Conservation (phyloP, 179 eudicot genomes). For the Amaranthus tricolor region DNA sequence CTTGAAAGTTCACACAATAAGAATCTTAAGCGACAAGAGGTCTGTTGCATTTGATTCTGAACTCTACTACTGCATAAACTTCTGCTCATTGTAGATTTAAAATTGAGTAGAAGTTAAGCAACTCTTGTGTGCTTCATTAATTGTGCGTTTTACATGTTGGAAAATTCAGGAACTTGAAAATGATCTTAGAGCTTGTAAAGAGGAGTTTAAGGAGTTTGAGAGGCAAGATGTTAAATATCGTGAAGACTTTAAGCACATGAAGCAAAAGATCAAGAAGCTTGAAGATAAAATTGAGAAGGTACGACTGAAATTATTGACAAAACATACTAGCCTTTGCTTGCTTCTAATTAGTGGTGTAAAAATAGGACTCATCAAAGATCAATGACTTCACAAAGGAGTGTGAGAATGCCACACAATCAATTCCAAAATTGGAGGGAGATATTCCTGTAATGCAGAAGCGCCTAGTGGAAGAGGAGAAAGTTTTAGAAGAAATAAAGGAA, state of each 20-base stretch:
- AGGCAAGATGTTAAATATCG: slow-evolving; percentile 88
- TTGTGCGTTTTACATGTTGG: slow-evolving; percentile 13
- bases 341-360: slow-evolving; percentile 22
- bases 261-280: slow-evolving; percentile 85
- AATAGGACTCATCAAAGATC: slow-evolving; percentile 70
- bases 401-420: slow-evolving; percentile 58
- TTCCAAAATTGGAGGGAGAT: slow-evolving; percentile 75
- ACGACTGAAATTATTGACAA: slow-evolving; percentile 8
- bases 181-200: slow-evolving; percentile 58
- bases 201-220: slow-evolving; percentile 91
- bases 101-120: neutral
- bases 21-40: slow-evolving; percentile 82
- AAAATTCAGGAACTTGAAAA: slow-evolving; percentile 69
- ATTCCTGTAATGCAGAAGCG: slow-evolving; percentile 66
- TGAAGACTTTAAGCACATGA: slow-evolving; percentile 82
- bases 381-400: slow-evolving; percentile 50
- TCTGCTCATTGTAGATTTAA: neutral
- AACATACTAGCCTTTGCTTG: slow-evolving; percentile 6
- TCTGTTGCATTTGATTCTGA: slow-evolving; percentile 21
- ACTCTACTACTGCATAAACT: neutral
- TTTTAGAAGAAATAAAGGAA: slow-evolving; percentile 73
- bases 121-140: neutral
- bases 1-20: slow-evolving; percentile 70
- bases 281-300: slow-evolving; percentile 89
- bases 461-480: slow-evolving; percentile 69